Evolutionary conservation across 306 rosid species (phyloP).

Genomic region (Pyrus communis): DNA sequence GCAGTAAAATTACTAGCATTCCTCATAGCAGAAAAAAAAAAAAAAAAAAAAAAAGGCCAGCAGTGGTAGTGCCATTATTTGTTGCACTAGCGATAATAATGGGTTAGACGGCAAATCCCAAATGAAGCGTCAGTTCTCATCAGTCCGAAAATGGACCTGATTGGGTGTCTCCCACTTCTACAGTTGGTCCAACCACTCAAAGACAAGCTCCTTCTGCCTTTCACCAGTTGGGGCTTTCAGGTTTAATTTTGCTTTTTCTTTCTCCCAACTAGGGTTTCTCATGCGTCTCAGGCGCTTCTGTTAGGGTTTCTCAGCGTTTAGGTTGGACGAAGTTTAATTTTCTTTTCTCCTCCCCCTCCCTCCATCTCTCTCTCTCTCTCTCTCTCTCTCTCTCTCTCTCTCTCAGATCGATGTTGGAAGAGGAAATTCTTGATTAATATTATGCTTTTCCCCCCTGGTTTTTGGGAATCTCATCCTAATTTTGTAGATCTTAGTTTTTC

Average conservation of each 20-base stretch:
- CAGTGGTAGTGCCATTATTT: constrained; percentile 2
- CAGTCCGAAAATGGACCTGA: constrained; percentile 1
- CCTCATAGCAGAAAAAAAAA: not conserved
- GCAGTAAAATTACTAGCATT: not conserved
- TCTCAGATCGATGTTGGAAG: not conserved
- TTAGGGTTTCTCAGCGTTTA: not conserved
- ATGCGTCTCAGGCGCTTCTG: not conserved
- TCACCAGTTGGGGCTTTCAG: constrained; percentile 7
- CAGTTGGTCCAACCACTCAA: constrained; percentile 18
- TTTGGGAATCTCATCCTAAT: not conserved
- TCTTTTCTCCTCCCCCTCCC: not conserved
- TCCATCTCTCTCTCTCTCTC: not conserved
- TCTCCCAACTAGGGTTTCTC: not conserved
- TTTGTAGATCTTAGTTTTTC: constrained; percentile 1
- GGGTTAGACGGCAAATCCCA: constrained; percentile 1
- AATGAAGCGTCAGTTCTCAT: constrained; percentile 7
- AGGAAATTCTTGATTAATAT: not conserved
- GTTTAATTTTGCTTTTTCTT: not conserved
- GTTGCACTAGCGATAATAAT: not conserved
- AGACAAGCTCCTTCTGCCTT: not conserved
- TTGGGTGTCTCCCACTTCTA: constrained; percentile 14
- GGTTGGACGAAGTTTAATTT: not conserved
- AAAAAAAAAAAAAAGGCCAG: too few relatives aligned
- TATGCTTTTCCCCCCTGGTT: not conserved
- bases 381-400: not conserved